Base-by-base conservation (phyloP, 1,139 yeast species). In the Scheffersomyces cryptocercus region DNA sequence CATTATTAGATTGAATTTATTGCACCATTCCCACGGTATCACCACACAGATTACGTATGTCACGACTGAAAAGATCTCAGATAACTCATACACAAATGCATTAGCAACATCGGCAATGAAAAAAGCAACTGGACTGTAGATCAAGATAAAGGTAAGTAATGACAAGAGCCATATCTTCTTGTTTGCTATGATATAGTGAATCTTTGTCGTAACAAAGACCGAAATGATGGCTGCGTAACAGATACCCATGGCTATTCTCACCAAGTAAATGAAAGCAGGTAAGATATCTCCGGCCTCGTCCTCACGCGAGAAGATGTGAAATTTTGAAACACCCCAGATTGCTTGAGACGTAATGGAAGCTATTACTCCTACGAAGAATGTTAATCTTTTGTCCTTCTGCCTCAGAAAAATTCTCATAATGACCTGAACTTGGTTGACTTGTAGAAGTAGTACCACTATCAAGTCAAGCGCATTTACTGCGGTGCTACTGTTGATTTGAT, bases 1-100 rank as follows among this genome's bases (percentile, higher is more conserved):
- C 67, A 84, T 85, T 28, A 84, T 66, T 11, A 75, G 67, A 46
- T 79, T 78, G 42, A 85, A 77, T 48, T 88, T 75, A 57, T 87
- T 89, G 48, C 88, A 79, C 95, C 96, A 88, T 62, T 85, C 95
- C 95, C 96, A 88, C 0, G 88, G 89, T 13, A 86, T 75, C 5
- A 87, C 86, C 37, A 87, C 87, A 41, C 88, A 78, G 28, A 85
- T 73, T n/a, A 86, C 82, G 58, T 84, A 86, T 7, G 85, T 77
- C 1, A 85, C 84, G 32, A 88, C 81, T 35, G 85, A 82, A 57
- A 86, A 84, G 36, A 87, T 70, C 53, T 86, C 91, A 10, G 90
- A 82, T 54, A 88, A 74, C 49, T 84, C 85, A 48, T 79, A 80
- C 11, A 86, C 81, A 80, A 88, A 85, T 3, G 81, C 74, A 56